Percentiles rank a stretch among this genome's conserved stretches.
These are phyloP conservation scores for Alternaria metachromatica DNA, from an alignment of 2,329 filamentous ascomycete species.

Conservation along the genomic window DNA sequence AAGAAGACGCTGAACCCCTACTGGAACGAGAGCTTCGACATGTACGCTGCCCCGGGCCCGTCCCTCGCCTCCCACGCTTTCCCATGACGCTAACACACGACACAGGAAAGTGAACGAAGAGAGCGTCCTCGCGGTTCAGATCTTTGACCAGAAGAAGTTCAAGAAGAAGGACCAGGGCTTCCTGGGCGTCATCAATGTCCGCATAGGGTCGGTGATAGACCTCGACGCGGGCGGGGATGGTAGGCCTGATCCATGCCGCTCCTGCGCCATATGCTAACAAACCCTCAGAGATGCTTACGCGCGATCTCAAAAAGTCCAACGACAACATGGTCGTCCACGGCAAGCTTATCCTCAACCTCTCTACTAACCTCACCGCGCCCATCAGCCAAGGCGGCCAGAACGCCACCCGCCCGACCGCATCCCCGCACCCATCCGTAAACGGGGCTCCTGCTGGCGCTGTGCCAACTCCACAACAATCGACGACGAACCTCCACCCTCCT, in stretches of 20 bases:
- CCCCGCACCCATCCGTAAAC: slow-evolving; percentile 48
- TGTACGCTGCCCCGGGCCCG: slow-evolving; percentile 65
- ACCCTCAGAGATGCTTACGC: slow-evolving; percentile 85
- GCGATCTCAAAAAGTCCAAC: slow-evolving; percentile 96
- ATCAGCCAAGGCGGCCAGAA: slow-evolving; percentile 60
- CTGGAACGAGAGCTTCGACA: slow-evolving; percentile 99
- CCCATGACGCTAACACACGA: slow-evolving; percentile 31
- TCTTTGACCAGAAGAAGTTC: slow-evolving; percentile 99
- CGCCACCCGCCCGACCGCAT: slow-evolving; percentile 49
- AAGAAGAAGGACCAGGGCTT: slow-evolving; percentile 99
- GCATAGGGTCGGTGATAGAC: slow-evolving; percentile 93
- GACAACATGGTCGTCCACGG: slow-evolving; percentile 98
- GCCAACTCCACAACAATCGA: slow-evolving; percentile 51
- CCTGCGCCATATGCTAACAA: slow-evolving; percentile 30
- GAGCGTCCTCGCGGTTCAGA: slow-evolving; percentile 95
- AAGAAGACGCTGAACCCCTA: slow-evolving; percentile 99
- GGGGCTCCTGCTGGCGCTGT: slow-evolving; percentile 40
- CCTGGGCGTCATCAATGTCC: slow-evolving; percentile 95
- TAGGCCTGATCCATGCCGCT: slow-evolving; percentile 54
- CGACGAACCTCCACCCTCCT: slow-evolving; percentile 45
- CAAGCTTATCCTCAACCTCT: slow-evolving; percentile 95
- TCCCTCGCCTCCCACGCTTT: slow-evolving; percentile 6
- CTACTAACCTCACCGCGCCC: slow-evolving; percentile 81
- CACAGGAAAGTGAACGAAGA: slow-evolving; percentile 87
- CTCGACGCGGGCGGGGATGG: slow-evolving; percentile 88